These are phyloP conservation scores for Exophiala bonariae DNA, from an alignment of 2,329 filamentous ascomycete genomes.

Conservation along the genomic window DNA sequence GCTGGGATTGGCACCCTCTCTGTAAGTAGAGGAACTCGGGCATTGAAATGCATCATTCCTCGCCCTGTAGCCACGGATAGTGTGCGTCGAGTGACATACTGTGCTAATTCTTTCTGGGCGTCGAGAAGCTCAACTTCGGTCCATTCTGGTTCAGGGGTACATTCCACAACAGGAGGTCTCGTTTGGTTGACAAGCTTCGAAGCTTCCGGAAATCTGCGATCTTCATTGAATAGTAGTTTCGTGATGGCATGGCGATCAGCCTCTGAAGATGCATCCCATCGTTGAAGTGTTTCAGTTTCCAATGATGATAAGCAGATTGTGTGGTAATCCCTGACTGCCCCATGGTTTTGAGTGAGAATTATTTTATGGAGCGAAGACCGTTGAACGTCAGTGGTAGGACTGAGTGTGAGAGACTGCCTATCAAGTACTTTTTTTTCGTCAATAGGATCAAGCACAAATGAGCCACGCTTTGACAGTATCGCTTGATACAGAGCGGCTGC, in stretches of 20 bases:
- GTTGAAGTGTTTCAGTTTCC: slow-evolving; percentile 52
- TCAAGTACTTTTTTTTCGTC: background rate
- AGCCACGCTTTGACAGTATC: slow-evolving; percentile 53
- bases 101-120: slow-evolving; percentile 86
- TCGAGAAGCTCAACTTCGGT: slow-evolving; percentile 85
- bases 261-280: slow-evolving; percentile 77
- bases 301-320: slow-evolving; percentile 63
- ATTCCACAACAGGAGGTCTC: slow-evolving; percentile 74
- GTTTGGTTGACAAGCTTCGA: slow-evolving; percentile 81
- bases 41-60: slow-evolving; percentile 82
- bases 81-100: slow-evolving; percentile 81
- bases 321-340: slow-evolving; percentile 71
- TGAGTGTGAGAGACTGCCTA: too few relatives aligned
- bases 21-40: slow-evolving; percentile 83
- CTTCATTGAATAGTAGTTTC: slow-evolving; percentile 84
- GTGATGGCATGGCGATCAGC: slow-evolving; percentile 82
- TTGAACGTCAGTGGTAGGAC: background rate
- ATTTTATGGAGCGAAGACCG: slow-evolving; percentile 1
- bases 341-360: slow-evolving; percentile 44
- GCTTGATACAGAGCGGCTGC: slow-evolving; percentile 77
- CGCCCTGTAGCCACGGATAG: slow-evolving; percentile 85
- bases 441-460: background rate
- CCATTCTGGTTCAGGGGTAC: slow-evolving; percentile 73
- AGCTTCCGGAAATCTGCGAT: slow-evolving; percentile 85
- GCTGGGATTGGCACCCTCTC: slow-evolving; percentile 88